These are phyloP conservation scores for Phytophthora nicotianae DNA, from an alignment of 352 stramenopile genomes.

Conservation along the genomic window DNA sequence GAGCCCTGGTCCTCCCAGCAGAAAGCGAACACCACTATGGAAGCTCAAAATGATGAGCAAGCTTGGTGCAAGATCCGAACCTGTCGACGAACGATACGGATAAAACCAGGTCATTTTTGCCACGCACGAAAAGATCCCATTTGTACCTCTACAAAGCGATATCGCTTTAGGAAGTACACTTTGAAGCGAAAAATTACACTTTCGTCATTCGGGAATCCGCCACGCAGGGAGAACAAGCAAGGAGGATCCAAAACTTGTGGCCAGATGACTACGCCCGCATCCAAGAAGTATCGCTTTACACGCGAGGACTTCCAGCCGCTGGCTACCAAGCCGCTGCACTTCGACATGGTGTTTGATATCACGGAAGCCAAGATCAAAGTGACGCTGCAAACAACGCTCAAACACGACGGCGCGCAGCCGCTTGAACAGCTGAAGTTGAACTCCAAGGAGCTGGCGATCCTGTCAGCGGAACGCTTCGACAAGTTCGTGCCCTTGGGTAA, in stretches of 20 bases:
- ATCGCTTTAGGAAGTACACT: slow-evolving; percentile 3
- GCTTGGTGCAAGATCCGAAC: slow-evolving; percentile 11
- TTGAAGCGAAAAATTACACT: slow-evolving; percentile 1
- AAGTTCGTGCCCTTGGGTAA: slow-evolving; percentile 49
- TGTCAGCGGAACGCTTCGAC: slow-evolving; percentile 58
- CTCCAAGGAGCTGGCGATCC: slow-evolving; percentile 74
- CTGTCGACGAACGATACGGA: slow-evolving; percentile 7
- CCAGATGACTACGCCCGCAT: slow-evolving; percentile 1
- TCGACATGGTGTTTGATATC: slow-evolving; percentile 86
- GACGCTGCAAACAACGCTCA: slow-evolving; percentile 73
- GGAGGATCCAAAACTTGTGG: not conserved
- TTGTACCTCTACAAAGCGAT: slow-evolving; percentile 2
- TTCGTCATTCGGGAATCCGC: slow-evolving; percentile 14
- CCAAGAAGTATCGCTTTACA: slow-evolving; percentile 79
- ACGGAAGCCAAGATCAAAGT: slow-evolving; percentile 62
- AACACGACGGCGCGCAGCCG: slow-evolving; percentile 44
- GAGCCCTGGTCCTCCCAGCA: no score
- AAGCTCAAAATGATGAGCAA: slow-evolving; percentile 7
- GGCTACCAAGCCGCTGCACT: slow-evolving; percentile 71
- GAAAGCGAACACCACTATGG: no score
- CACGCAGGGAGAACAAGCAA: slow-evolving; percentile 1
- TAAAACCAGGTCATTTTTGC: not conserved
- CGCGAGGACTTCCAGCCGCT: slow-evolving; percentile 70
- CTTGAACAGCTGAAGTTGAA: slow-evolving; percentile 72
- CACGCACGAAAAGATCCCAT: not conserved